phyloP scores from a whole-genome alignment of 129 eudicot species.

The Oenanthe sinensis region DNA sequence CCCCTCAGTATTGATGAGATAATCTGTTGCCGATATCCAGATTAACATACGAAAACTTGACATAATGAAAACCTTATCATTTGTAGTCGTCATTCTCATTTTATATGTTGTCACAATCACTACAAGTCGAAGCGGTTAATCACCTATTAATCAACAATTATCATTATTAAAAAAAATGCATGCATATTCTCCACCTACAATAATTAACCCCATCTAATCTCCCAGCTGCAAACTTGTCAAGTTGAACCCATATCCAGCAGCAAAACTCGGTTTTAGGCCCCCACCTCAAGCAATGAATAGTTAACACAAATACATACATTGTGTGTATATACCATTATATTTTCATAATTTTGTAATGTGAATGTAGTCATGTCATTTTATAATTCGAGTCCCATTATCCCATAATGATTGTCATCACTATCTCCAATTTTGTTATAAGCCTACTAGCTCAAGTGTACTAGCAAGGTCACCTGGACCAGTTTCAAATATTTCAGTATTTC shows the following conservation, averaged over 20 bases:
- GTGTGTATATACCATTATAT: neutral
- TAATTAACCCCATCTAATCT: neutral
- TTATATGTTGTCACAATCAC: neutral
- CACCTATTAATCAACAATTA: neutral
- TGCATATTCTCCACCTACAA: neutral
- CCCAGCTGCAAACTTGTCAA: neutral
- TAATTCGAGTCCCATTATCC: neutral
- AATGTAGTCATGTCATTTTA: neutral
- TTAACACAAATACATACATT: neutral
- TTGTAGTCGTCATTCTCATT: neutral
- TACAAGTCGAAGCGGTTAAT: neutral
- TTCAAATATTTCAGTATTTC: neutral
- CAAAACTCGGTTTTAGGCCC: neutral
- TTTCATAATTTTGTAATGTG: neutral
- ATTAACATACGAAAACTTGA: neutral
- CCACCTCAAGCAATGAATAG: slow-evolving; percentile 1
- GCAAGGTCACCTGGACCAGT: neutral
- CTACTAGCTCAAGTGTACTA: neutral
- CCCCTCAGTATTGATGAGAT: no score
- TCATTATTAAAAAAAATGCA: neutral
- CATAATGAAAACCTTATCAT: neutral
- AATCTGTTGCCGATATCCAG: neutral
- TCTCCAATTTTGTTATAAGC: neutral
- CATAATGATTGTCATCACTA: slow-evolving; percentile 4
- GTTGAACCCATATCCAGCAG: neutral